These are phyloP conservation scores for Sanghuangporus baumii DNA, from an alignment of 1,284 basidiomycete genomes.

Conservation along the genomic window DNA sequence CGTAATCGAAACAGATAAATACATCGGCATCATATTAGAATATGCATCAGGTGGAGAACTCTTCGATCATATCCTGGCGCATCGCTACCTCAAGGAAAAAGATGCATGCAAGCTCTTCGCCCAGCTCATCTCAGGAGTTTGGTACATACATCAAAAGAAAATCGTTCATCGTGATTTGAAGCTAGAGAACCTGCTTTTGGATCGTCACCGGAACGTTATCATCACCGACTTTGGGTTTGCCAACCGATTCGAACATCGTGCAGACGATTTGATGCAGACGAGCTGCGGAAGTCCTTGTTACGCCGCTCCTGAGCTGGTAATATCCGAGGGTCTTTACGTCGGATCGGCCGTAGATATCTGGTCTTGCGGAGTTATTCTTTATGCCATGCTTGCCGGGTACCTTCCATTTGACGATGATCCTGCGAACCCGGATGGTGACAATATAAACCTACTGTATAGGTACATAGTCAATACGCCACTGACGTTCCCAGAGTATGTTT, in stretches of 20 bases:
- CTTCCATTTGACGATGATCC: slow-evolving; percentile 99
- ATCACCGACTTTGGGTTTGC: slow-evolving; percentile 99
- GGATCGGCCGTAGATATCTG: slow-evolving; percentile 99
- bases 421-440: slow-evolving; percentile 97
- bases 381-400: slow-evolving; percentile 98
- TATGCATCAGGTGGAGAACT: slow-evolving; percentile 98
- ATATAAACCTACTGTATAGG: slow-evolving; percentile 99
- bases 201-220: slow-evolving; percentile 97
- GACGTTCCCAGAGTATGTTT: slow-evolving; percentile 92
- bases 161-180: slow-evolving; percentile 99
- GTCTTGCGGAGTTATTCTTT: slow-evolving; percentile 98
- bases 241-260: slow-evolving; percentile 88
- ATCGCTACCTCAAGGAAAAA: slow-evolving; percentile 92
- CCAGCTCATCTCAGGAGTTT: slow-evolving; percentile 97
- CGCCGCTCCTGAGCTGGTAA: slow-evolving; percentile 98
- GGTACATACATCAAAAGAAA: slow-evolving; percentile 99
- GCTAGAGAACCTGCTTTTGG: slow-evolving; percentile 95
- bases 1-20: slow-evolving; percentile 99
- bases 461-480: slow-evolving; percentile 97
- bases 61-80: slow-evolving; percentile 98
- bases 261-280: slow-evolving; percentile 98
- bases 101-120: slow-evolving; percentile 97
- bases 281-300: slow-evolving; percentile 98
- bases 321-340: slow-evolving; percentile 95
- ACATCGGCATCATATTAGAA: slow-evolving; percentile 99